These are phyloP conservation scores for Mycocentrospora acerina DNA, from an alignment of 2,329 filamentous ascomycete species.

Conservation along the genomic window DNA sequence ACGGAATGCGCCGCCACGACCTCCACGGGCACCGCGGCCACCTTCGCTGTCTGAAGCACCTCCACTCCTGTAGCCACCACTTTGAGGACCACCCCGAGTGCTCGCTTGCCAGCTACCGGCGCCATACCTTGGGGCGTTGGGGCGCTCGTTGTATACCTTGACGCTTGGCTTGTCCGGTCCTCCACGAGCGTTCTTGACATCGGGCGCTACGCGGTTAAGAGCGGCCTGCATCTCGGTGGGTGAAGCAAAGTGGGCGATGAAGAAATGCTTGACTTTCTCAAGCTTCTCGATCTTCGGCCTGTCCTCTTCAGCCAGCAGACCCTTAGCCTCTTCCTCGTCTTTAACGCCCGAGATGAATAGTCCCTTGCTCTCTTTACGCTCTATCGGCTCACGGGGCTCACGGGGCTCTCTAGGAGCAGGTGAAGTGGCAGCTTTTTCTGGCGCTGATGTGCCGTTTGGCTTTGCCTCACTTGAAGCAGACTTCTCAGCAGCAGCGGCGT, in stretches of 20 bases:
- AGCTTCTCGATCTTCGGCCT: slow-evolving; percentile 71
- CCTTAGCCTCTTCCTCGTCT: slow-evolving; percentile 77
- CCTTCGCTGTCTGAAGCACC: slow-evolving; percentile 76
- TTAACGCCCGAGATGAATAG: slow-evolving; percentile 88
- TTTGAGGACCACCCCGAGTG: slow-evolving; percentile 61
- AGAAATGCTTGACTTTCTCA: slow-evolving; percentile 74
- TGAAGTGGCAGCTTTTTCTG: slow-evolving; percentile 41
- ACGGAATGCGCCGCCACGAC: slow-evolving; percentile 50
- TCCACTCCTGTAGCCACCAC: slow-evolving; percentile 80
- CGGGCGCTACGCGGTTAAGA: slow-evolving; percentile 71
- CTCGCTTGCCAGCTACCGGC: slow-evolving; percentile 64
- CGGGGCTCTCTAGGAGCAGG: slow-evolving; percentile 24
- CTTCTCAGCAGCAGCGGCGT: slow-evolving; percentile 41
- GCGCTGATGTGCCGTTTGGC: slow-evolving; percentile 53
- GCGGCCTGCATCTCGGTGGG: slow-evolving; percentile 78
- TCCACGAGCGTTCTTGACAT: slow-evolving; percentile 74
- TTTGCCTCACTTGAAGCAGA: slow-evolving; percentile 45
- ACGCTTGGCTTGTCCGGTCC: slow-evolving; percentile 76
- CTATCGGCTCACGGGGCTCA: slow-evolving; percentile 33
- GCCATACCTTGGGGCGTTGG: slow-evolving; percentile 49
- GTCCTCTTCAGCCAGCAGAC: slow-evolving; percentile 82
- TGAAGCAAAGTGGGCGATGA: slow-evolving; percentile 82
- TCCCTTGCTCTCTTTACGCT: slow-evolving; percentile 68
- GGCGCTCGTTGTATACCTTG: slow-evolving; percentile 73
- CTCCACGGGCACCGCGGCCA: slow-evolving; percentile 60